These are phyloP conservation scores for Talaromyces marneffei DNA, from an alignment of 2,329 filamentous ascomycete genomes.

Conservation along the genomic window DNA sequence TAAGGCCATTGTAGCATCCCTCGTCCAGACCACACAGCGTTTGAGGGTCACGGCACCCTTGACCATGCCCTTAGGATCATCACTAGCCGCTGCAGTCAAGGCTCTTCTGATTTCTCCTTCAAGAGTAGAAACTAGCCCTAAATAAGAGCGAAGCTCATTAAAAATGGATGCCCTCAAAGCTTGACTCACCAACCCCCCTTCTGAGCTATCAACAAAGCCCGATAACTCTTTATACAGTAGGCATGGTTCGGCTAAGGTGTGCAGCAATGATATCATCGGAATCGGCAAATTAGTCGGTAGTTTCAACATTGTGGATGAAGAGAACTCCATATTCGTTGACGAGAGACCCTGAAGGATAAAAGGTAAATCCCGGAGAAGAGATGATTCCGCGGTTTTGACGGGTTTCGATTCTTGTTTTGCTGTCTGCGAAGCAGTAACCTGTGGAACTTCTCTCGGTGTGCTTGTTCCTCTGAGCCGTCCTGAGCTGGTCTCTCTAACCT, in stretches of 20 bases:
- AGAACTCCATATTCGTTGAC: conserved; percentile 75
- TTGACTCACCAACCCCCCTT: conserved; percentile 81
- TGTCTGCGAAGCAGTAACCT: conserved; percentile 15
- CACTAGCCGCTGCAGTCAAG: conserved; percentile 58
- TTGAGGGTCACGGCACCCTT: conserved; percentile 91
- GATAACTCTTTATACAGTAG: conserved; percentile 80
- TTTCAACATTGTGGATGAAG: conserved; percentile 61
- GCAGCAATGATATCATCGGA: conserved; percentile 78
- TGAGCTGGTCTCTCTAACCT: conserved; percentile 18
- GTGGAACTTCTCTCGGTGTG: conserved; percentile 19
- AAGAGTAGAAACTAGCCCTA: conserved; percentile 82
- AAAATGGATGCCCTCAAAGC: conserved; percentile 83
- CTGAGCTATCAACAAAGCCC: conserved; percentile 72
- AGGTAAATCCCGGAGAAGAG: conserved; percentile 71
- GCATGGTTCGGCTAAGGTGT: conserved; percentile 86
- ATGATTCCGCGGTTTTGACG: conserved; percentile 58
- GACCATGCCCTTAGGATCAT: conserved; percentile 63
- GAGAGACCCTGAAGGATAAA: conserved; percentile 91
- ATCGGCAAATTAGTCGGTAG: conserved; percentile 74
- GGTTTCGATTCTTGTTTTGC: conserved; percentile 38
- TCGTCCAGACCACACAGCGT: conserved; percentile 92
- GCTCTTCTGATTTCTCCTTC: conserved; percentile 88
- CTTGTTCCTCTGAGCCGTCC: conserved; percentile 17
- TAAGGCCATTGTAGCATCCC: conserved; percentile 92
- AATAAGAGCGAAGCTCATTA: conserved; percentile 78